These are phyloP conservation scores for Kodamaea sp. DNA, from an alignment of 1,139 yeast genomes.

Conservation along the genomic window DNA sequence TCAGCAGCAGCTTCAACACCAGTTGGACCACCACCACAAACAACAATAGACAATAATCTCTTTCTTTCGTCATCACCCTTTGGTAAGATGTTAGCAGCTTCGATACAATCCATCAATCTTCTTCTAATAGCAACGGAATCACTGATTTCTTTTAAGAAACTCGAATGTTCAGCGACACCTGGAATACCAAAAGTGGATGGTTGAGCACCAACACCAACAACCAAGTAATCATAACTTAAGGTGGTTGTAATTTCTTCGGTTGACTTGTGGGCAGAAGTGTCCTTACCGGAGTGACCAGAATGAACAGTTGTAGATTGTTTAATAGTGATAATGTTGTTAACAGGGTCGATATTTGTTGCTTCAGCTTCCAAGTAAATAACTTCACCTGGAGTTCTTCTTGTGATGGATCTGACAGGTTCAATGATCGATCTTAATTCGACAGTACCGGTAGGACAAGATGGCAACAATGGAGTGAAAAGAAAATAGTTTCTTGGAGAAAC, in stretches of 20 bases:
- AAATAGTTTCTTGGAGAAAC: conserved; percentile 94
- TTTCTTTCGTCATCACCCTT: conserved; percentile 73
- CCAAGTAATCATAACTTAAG: conserved; percentile 71
- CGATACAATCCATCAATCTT: conserved; percentile 75
- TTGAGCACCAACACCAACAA: conserved; percentile 88
- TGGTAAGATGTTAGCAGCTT: conserved; percentile 76
- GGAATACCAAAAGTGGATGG: conserved; percentile 92
- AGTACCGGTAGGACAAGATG: conserved; percentile 92
- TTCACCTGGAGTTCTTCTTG: conserved; percentile 62
- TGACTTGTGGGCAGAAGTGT: conserved; percentile 50
- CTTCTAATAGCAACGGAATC: conserved; percentile 77
- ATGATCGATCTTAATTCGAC: conserved; percentile 86
- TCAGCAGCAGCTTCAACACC: conserved; percentile 98
- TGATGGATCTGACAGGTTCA: conserved; percentile 75
- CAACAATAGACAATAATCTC: conserved; percentile 76
- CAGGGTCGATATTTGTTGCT: conserved; percentile 78
- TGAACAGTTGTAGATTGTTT: conserved; percentile 51
- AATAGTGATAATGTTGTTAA: conserved; percentile 56
- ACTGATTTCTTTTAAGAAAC: conserved; percentile 80
- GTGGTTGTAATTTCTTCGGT: conserved; percentile 46
- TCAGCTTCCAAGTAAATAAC: conserved; percentile 89
- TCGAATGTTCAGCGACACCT: conserved; percentile 84
- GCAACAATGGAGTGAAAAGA: conserved; percentile 88
- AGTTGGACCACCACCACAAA: conserved; percentile 96
- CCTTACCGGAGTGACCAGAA: conserved; percentile 53